These are phyloP conservation scores for Meyerozyma elateridarum DNA, from an alignment of 1,139 yeast genomes.

Conservation along the genomic window DNA sequence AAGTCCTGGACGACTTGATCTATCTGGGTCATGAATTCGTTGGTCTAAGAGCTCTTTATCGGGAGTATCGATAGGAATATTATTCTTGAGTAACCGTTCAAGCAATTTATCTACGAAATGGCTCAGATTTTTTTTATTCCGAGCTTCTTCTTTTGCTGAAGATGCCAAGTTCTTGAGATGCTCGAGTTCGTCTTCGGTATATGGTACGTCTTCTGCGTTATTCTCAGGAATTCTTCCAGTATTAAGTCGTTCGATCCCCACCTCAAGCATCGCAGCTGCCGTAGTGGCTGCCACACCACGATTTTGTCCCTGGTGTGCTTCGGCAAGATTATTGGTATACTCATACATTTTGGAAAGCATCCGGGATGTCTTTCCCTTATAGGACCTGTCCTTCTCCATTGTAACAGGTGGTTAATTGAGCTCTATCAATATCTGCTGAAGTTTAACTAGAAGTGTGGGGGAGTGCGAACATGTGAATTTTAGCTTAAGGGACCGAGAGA, in stretches of 20 bases:
- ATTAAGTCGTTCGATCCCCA: slow-evolving; percentile 43
- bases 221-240: slow-evolving; percentile 12
- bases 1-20: slow-evolving; percentile 42
- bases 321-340: slow-evolving; percentile 23
- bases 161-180: slow-evolving; percentile 18
- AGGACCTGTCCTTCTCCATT: slow-evolving; percentile 3
- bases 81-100: slow-evolving; percentile 46
- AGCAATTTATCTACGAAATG: slow-evolving; percentile 59
- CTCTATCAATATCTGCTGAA: neutral
- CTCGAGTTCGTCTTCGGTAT: slow-evolving; percentile 16
- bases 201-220: slow-evolving; percentile 9
- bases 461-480: slow-evolving; percentile 6
- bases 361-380: slow-evolving; percentile 6
- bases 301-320: slow-evolving; percentile 30
- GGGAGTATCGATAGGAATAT: slow-evolving; percentile 43
- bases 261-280: slow-evolving; percentile 52
- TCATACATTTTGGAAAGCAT: slow-evolving; percentile 17
- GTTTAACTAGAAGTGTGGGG: slow-evolving; percentile 1
- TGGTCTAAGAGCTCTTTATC: slow-evolving; percentile 42
- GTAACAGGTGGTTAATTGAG: no score
- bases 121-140: slow-evolving; percentile 10
- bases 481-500: no score
- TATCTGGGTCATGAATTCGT: slow-evolving; percentile 41
- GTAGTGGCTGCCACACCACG: slow-evolving; percentile 54
- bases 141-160: slow-evolving; percentile 15